These are phyloP conservation scores for Phytophthora idaei DNA, from an alignment of 352 stramenopile species.

Conservation along the genomic window DNA sequence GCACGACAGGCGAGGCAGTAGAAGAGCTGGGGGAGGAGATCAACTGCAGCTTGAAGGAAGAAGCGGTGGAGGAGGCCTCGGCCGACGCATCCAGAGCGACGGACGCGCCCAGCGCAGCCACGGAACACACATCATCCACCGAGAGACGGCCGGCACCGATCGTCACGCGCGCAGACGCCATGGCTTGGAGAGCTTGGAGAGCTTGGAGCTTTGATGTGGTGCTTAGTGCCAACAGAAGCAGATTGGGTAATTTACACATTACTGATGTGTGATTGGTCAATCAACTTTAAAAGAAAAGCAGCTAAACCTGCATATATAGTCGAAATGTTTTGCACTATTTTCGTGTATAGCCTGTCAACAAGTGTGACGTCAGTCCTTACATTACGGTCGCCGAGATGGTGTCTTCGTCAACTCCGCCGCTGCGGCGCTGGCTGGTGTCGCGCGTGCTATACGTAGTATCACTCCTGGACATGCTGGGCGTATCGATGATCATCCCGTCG, in stretches of 20 bases:
- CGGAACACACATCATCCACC: conserved; percentile 62
- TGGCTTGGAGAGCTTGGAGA: conserved; percentile 20
- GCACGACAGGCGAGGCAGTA: conserved; percentile 13
- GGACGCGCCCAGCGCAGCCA: conserved; percentile 54
- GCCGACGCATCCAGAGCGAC: conserved; percentile 43
- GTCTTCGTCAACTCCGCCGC: not conserved
- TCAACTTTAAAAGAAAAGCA: no score
- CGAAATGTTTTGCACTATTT: no score
- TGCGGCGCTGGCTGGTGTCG: conserved; percentile 35
- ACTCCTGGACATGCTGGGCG: conserved; percentile 81
- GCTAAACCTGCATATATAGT: no score
- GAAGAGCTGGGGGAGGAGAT: conserved; percentile 4
- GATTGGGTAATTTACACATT: not conserved
- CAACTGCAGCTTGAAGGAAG: conserved; percentile 17
- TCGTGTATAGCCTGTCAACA: no score
- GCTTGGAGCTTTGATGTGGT: conserved; percentile 10
- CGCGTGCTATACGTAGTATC: conserved; percentile 78
- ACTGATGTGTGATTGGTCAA: not conserved
- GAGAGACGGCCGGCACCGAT: conserved; percentile 60
- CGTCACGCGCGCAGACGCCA: conserved; percentile 57
- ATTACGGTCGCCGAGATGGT: conserved; percentile 1
- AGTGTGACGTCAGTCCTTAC: not conserved
- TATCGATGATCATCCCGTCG: conserved; percentile 88
- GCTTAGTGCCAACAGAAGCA: not conserved
- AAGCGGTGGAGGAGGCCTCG: conserved; percentile 16